Conservation (phyloP, 306 rosid species). For the Quercus rubra region DNA sequence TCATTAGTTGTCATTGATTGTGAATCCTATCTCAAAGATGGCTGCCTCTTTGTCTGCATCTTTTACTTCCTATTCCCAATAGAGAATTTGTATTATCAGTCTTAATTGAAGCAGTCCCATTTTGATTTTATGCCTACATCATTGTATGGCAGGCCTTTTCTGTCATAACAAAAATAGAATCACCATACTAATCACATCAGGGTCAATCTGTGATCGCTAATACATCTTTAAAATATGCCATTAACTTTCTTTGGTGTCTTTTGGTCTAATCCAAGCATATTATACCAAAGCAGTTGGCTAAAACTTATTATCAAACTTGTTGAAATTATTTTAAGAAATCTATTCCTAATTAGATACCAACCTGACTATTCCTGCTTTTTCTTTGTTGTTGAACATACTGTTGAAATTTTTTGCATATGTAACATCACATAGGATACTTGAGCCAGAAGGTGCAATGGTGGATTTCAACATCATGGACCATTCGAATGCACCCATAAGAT, state of each 20-base stretch:
- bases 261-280: neutral
- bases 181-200: neutral
- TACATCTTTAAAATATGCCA: neutral
- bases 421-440: neutral
- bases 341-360: neutral
- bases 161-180: neutral
- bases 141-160: neutral
- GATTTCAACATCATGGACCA: constrained; percentile 35
- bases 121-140: neutral
- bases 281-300: neutral
- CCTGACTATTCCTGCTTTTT: constrained; percentile 18
- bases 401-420: neutral
- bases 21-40: constrained; percentile 7
- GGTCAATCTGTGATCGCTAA: neutral
- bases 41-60: neutral
- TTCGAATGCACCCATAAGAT: constrained; percentile 14
- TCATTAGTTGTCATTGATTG: constrained; percentile 18
- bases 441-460: constrained; percentile 30
- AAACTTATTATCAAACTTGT: constrained; percentile 1
- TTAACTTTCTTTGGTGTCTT: neutral
- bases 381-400: neutral
- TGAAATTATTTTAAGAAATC: constrained; percentile 14
- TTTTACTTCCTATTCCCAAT: neutral
- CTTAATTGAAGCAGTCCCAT: neutral
- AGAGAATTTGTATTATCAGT: constrained; percentile 1